Conservation (phyloP, 2,329 filamentous ascomycete species). For the Fusarium illudens region DNA sequence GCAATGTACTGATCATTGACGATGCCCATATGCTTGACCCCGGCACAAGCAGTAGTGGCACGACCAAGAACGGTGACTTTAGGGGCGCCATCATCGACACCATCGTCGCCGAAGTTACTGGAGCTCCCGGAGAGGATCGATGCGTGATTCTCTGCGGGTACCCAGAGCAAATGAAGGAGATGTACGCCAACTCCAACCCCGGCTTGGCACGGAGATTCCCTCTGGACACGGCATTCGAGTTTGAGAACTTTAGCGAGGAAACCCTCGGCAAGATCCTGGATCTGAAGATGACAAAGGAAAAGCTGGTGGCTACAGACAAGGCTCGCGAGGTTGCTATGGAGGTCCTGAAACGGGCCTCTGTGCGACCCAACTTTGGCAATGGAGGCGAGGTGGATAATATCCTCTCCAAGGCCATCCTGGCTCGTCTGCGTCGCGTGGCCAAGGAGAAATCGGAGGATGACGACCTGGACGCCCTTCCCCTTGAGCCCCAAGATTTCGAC, state of each 20-base stretch:
- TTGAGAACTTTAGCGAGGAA: constrained; percentile 71
- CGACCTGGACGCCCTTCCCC: constrained; percentile 33
- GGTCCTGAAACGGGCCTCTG: constrained; percentile 67
- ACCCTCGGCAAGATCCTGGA: constrained; percentile 70
- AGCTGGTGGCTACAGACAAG: constrained; percentile 60
- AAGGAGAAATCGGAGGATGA: constrained; percentile 34
- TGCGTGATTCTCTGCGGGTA: constrained; percentile 79
- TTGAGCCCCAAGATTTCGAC: constrained; percentile 60
- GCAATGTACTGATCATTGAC: constrained; percentile 81
- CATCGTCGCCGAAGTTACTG: constrained; percentile 77
- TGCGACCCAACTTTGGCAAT: constrained; percentile 77
- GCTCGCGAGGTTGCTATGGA: constrained; percentile 66
- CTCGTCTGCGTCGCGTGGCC: constrained; percentile 36
- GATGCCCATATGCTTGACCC: constrained; percentile 75
- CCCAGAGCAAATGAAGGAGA: constrained; percentile 71
- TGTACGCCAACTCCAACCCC: constrained; percentile 78
- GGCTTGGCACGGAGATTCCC: constrained; percentile 74
- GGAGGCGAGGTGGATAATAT: constrained; percentile 74
- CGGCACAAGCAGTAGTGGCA: constrained; percentile 44
- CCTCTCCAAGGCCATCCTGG: constrained; percentile 39
- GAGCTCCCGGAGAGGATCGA: constrained; percentile 73
- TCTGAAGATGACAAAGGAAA: constrained; percentile 68
- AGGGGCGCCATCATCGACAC: constrained; percentile 76
- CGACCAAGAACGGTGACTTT: constrained; percentile 53
- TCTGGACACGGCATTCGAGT: constrained; percentile 69